Base-by-base conservation (phyloP, 495 filamentous ascomycete species). In the Coniosporium apollinis region DNA sequence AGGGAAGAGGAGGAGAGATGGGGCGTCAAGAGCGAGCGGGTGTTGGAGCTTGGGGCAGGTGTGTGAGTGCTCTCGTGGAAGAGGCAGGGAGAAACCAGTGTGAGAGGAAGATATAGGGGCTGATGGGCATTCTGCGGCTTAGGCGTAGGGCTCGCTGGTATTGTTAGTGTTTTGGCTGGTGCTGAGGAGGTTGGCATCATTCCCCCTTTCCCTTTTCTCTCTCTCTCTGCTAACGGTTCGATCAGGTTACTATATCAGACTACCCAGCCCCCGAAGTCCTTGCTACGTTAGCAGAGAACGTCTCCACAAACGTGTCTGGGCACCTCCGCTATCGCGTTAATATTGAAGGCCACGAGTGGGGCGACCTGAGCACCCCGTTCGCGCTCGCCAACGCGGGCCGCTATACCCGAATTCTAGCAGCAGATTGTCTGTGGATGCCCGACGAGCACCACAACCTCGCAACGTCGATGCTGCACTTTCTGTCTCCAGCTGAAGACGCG, bases 381-480 rank as follows among this genome's bases (percentile, higher is more conserved):
- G 70, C 78, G 1, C 32, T 38, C 1, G 44, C 40, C 5, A 48
- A 74, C 42, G 57, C 57, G 5, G 63, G 61, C 6, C 38, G 39
- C 2, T 91, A 74, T 48, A 73, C 72, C 6, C 69, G 76, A 33
- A 72, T 93, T 17, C 60, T 91, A 21, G 78, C 75, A 2, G 79
- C 81, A 28, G 85, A 93, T 49, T 91, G 82, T 51, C 62, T 82
- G 39, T 94, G 84, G 85, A 83, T 92, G 77, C 66, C 61, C 9
- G 66, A 59, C 49, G 71, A 89, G 59, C 85, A 93, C 49, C 60
- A 56, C 18, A 80, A 79, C 48, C 68, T 94, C 10, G 64, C 60
- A 26, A 56, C 53, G 15, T 83, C 78, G 6, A 74, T 93, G 51
- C 53, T 59, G 9, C 75, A 75, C 57, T 89, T 93, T 53, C 64